Evolutionary conservation across 371 early-diverging fungal species (phyloP).

Genomic region (Rhizopus microsporus): DNA sequence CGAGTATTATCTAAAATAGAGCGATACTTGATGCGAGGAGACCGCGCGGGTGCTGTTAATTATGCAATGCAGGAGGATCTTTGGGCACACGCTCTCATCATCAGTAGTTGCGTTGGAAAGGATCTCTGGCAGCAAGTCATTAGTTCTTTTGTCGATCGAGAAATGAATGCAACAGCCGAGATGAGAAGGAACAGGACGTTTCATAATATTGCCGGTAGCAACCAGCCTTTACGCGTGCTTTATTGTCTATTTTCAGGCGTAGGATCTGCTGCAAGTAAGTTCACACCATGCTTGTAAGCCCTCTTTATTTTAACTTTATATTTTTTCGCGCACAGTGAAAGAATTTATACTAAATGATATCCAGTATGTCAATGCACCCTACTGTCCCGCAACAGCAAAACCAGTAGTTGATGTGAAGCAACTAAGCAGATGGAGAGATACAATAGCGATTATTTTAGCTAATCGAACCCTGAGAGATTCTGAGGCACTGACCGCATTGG

Average conservation of each 20-base stretch:
- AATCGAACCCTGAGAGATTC: conserved; percentile 82
- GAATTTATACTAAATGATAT: conserved; percentile 32
- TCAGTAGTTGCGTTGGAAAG: conserved; percentile 84
- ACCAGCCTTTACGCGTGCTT: conserved; percentile 68
- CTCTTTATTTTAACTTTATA: neutral
- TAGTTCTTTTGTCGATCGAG: conserved; percentile 64
- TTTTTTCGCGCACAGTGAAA: conserved; percentile 14
- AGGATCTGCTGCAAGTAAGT: conserved; percentile 57
- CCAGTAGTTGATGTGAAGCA: conserved; percentile 31
- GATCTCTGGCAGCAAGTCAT: conserved; percentile 85
- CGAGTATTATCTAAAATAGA: conserved; percentile 59
- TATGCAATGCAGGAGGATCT: conserved; percentile 69
- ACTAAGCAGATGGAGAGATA: conserved; percentile 67
- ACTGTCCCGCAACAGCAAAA: conserved; percentile 25
- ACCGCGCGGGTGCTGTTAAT: conserved; percentile 75
- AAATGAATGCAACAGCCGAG: conserved; percentile 45
- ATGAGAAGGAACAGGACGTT: conserved; percentile 27
- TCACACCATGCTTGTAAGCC: neutral
- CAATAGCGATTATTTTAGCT: conserved; percentile 75
- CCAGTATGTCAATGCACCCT: conserved; percentile 33
- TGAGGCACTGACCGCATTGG: conserved; percentile 72
- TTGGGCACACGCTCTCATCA: conserved; percentile 91
- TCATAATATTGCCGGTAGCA: conserved; percentile 46
- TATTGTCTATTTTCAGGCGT: conserved; percentile 77
- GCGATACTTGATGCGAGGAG: conserved; percentile 68